Evolutionary conservation across 306 rosid genomes (phyloP), one percentile per base, ranked within the genome.

Genomic region (Cajanus cajan): DNA sequence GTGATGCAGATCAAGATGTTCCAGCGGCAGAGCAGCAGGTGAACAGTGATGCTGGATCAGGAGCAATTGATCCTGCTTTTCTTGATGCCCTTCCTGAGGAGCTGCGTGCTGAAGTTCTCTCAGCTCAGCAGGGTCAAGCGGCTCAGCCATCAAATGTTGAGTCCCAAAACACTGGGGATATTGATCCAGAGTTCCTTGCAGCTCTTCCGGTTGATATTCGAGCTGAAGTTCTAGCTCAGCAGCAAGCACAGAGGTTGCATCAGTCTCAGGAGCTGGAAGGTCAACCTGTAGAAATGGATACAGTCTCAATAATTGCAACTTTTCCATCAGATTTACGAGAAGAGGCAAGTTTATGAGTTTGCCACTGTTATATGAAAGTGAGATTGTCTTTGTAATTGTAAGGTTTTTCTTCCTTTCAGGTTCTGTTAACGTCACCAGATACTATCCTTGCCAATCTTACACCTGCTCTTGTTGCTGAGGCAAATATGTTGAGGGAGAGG

Each of bases 401-500:
- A 31, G 13, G 15, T 45, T 37, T 8, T 22, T 65, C 5, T 24
- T 67, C 44, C 78, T 33, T 69, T 64, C 91, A 96, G 99, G 99
- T 96, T 86, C 88, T 96, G 66, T 84, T 96, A 81, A 96, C 99
- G 36, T 96, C 99, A 25, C 89, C 99, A 68, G 98, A 96, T 72
- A 93, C 96, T 6, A 88, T 96, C 79, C 96, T 96, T 73, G 94
- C 98, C 67, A 93, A 91, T 77, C 99, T 96, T 78, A 96, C 99
- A 0, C 99, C 99, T 75, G 99, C 99, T 74, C 97, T 96, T 87
- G 97, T 96, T 78, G 97, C 98, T 28, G 99, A 96, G 94, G 99
- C 99, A 65, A 93, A 90, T 75, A 88, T 96, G 94, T 87, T 96
- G 82, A 92, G 99, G 61, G 99, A 96, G 91, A 87, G 97, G 82